Evolutionary conservation across 352 stramenopile species (phyloP), one percentile per base, ranked within the genome.

Genomic region (Pythium apleroticum): DNA sequence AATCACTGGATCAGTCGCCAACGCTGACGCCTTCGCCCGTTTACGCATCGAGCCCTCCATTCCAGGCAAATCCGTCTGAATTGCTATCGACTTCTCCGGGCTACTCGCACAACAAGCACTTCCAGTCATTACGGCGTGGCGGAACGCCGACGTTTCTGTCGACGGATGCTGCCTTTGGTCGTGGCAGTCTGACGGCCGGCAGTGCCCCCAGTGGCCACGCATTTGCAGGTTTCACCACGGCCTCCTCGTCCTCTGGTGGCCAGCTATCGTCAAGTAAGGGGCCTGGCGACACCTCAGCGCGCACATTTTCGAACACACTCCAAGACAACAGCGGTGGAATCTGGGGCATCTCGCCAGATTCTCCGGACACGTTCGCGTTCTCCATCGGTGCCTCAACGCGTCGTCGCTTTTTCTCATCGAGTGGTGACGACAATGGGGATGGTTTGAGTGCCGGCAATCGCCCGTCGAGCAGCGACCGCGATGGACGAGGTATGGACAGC

Each of bases 91-190:
- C 81, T 2, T 91, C 84, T 4, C 84, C 84, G 28, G 84, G 78
- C 0, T 91, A 91, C 60, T 86, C 77, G 14, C 87, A 89, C 68
- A 88, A 73, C 63, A 93, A 88, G 64, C 85, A 87, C 30, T 89
- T 78, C 43, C 69, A 68, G 28, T 53, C 54, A 2, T 83, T 52
- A 60, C 66, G 45, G 78, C 80, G 22, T 62, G 73, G 41, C 71
- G 78, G 81, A 22, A 43, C 77, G 10, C 79, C 79, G 6, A 86
- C 80, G 14, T 86, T 90, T 48, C 64, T 80, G 20, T 89, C 81
- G 14, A 92, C 79, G 0, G 80, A 89, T 33, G 66, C 77, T 35
- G 78, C 75, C 24, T 76, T 85, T 28, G 52, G 73, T 6, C 63
- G 75, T 15, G 57, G 77, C 3, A 63, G 72, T 3, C 55, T 61